Evolutionary conservation across 148 eudicot species (phyloP).

Genomic region (Silene latifolia): DNA sequence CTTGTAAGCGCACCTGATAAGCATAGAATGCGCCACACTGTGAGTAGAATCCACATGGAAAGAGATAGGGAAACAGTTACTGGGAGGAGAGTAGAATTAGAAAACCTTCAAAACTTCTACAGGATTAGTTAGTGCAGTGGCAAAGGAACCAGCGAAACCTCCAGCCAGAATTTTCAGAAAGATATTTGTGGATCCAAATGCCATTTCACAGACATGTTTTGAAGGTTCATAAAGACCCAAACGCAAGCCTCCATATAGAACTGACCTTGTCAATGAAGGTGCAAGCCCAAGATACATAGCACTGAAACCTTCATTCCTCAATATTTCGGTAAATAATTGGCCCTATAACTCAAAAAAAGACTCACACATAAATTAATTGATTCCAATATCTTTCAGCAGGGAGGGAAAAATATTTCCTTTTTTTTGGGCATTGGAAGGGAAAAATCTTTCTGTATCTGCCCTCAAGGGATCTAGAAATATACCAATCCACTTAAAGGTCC

Average conservation of each 20-base stretch:
- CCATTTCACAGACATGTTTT: conserved; percentile 76
- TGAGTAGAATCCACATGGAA: conserved; percentile 12
- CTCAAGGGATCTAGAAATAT: conserved; percentile 19
- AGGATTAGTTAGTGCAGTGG: conserved; percentile 91
- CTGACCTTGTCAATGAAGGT: conserved; percentile 94
- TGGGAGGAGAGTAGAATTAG: conserved; percentile 5
- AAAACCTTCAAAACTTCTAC: conserved; percentile 84
- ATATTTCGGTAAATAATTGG: conserved; percentile 45
- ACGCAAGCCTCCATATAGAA: conserved; percentile 94
- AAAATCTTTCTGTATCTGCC: not conserved
- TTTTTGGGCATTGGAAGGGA: not conserved
- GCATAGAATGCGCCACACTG: not conserved
- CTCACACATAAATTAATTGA: not conserved
- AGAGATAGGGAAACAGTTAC: conserved; percentile 1
- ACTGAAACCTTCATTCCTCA: conserved; percentile 67
- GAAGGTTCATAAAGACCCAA: conserved; percentile 97
- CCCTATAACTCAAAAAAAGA: conserved; percentile 40
- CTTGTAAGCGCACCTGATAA: conserved; percentile 73
- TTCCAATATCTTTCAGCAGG: not conserved
- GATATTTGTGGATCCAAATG: conserved; percentile 89
- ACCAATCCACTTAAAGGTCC: conserved; percentile 91
- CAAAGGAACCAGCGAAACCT: conserved; percentile 88
- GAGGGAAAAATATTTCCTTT: not conserved
- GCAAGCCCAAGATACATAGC: conserved; percentile 75
- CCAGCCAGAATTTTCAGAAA: conserved; percentile 91